Percentiles rank a stretch among this genome's conserved stretches.
Evolutionary conservation across 2,329 filamentous ascomycete genomes (phyloP).

Genomic region (Ophiostoma ips): DNA sequence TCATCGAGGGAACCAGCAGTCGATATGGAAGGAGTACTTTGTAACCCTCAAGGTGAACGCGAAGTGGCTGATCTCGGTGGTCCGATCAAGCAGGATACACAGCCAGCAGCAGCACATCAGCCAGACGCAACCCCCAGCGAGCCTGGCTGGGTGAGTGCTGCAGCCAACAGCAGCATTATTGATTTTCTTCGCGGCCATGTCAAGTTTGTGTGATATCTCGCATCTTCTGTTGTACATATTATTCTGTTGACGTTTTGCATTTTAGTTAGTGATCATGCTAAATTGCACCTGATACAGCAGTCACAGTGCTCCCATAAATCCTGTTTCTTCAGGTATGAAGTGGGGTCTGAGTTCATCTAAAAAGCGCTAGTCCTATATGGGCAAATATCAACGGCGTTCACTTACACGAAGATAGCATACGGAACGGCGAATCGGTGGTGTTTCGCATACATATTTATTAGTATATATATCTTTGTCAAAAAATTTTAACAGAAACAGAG

Average conservation of each 20-base stretch:
- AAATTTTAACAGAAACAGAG: too few species aligned
- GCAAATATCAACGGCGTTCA: conserved; percentile 1
- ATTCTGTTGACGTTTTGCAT: neutral
- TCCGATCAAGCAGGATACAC: too few species aligned
- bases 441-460: too few species aligned
- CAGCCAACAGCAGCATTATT: conserved; percentile 16
- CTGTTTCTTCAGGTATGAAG: too few species aligned
- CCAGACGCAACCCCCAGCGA: neutral
- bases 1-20: neutral
- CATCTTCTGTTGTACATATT: neutral
- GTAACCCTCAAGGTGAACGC: too few species aligned
- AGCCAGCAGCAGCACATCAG: neutral
- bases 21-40: neutral
- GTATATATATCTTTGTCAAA: too few species aligned
- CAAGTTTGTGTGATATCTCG: conserved; percentile 10
- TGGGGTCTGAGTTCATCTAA: neutral
- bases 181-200: conserved; percentile 17
- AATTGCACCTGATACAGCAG: neutral
- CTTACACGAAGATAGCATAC: neutral
- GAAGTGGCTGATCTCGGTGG: too few species aligned
- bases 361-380: neutral
- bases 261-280: neutral
- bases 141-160: conserved; percentile 14
- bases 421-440: too few species aligned
- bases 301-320: too few species aligned